Base-by-base conservation (phyloP, 495 filamentous ascomycete genomes). In the Penicillium roqueforti region DNA sequence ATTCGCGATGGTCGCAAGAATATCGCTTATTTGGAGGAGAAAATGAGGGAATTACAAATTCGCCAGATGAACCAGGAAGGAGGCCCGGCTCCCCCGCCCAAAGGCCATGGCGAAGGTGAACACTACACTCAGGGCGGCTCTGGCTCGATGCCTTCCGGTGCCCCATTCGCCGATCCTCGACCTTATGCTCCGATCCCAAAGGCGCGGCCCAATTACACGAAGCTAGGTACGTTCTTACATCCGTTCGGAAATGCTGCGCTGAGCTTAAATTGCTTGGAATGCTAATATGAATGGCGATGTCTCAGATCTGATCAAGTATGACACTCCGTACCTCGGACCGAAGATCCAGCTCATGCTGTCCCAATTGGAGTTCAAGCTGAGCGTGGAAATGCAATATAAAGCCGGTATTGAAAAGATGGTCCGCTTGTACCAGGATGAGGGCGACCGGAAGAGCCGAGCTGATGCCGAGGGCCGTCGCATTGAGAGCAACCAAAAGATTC, bases 381-480 rank as follows among this genome's bases (percentile, higher is more conserved):
- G 92, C 62, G 95, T 99, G 34, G 93, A 99, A 73, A 95, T 97
- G 65, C 93, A 99, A 72, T 99, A 99, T 73, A 93, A 97, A 61
- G 95, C 95, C 56, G 93, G 93, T 54, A 92, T 99, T 59, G 95
- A 99, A 71, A 99, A 99, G 78, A 99, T 99, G 95, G 88, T 95
- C 38, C 89, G 91, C 68, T 79, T 97, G 39, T 99, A 99, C 66
- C 86, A 93, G 69, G 91, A 97, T 75, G 93, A 97, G 70, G 92
- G 93, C n/a, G 93, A 99, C 63, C 84, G 90, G 54, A 97, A 95
- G 76, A 96, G 91, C 73, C 88, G 85, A 60, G 82, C 87, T 47
- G 93, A 99, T 73, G 95, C 93, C 22, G 89, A 95, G 63, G 88
- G 84, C 29, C 83, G 86, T 65, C 82, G 89, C 34, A 85, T 96